Base-by-base conservation (phyloP, 768 basidiomycete genomes). In the Kwoniella botswanensis region DNA sequence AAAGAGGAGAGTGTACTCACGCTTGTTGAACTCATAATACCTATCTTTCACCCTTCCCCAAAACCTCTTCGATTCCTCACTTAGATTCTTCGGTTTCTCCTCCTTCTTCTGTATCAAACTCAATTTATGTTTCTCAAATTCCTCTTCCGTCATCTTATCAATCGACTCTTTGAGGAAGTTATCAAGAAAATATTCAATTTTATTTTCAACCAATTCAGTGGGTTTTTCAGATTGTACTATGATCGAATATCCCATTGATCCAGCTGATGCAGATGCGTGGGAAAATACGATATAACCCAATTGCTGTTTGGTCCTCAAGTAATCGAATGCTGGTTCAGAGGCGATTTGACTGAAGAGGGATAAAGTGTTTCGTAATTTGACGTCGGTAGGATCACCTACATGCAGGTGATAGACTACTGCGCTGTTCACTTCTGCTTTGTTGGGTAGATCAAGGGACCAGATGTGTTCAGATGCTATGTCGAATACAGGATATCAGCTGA, bases 271-370 rank as follows among this genome's bases (percentile, higher is more conserved):
- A 54, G 91, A 82, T 11, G 76, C 56, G 10, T 75, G 74, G 21
- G 72, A 72, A 10, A 86, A 88, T 44, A 97, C 95, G 54, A 97
- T 87, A 82, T 99, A 99, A 5, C 97, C 97, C 1, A 99, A 87
- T 83, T 99, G 97, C 80, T 98, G 93, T 80, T 93, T 90, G 3
- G 95, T 98, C 35, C 97, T 90, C 41, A 99, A 88, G 24, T 90
- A 86, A 80, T 96, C 90, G 84, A 98, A 99, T 11, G 92, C 88
- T 1, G 95, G 96, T 76, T 99, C 97, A n/a, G 88, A 86, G 46
- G 95, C 86, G 67, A 98, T 91, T 75, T 95, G 93, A 0, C 87
- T 87, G 24, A 98, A 88, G 15, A 99, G 87, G 2, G 89, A 85
- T 24, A 90, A 87, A 1, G 87, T 86, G 26, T 92, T 90, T 3